Base-by-base conservation (phyloP, 2,329 filamentous ascomycete species). In the Stachybotrys elegans region DNA sequence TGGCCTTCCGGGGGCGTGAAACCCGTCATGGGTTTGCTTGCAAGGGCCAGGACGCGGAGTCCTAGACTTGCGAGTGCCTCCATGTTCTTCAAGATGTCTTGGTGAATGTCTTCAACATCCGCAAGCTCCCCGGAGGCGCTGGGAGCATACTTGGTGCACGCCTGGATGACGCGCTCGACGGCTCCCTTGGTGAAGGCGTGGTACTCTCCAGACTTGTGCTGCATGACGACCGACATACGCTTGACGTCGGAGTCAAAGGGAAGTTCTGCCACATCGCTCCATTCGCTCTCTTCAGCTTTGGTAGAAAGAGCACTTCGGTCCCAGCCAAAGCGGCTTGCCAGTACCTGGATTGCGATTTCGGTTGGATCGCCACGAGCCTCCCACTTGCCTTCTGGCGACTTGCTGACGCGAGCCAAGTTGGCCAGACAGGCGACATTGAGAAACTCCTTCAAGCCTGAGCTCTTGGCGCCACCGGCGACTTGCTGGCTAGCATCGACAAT, bases 221-320 rank as follows among this genome's bases (percentile, higher is more conserved):
- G 56, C 59, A 84, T 85, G 43, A 87, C 80, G 29, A 86, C 83
- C 0, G 83, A 85, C 84, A 88, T 88, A 54, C 83, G 85, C 69
- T 88, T 89, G 50, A 88, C 76, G 45, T 79, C 79, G 0, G 83
- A 87, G 56, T 88, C 84, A 50, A 88, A 89, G 0, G 83, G 84
- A 46, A 84, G 86, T 53, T 88, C 85, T 2, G 80, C 78, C 20
- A 82, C 65, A 51, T 84, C 71, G 17, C 65, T 68, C 79, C 79
- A 84, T 22, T 68, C 54, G 1, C 75, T 66, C 4, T 64, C 64
- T 2, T 76, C 67, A 3, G 72, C 76, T n/a, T n/a, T n/a, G 12
- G 68, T 66, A 0, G 72, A 73, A 51, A 77, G 73, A 8, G 67
- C 66, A 14, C 72, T 66, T 8, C 77, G 72, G 48, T 81, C 81